phyloP scores from a whole-genome alignment of 176 grass and related monocot genomes.

The Eragrostis curvula region DNA sequence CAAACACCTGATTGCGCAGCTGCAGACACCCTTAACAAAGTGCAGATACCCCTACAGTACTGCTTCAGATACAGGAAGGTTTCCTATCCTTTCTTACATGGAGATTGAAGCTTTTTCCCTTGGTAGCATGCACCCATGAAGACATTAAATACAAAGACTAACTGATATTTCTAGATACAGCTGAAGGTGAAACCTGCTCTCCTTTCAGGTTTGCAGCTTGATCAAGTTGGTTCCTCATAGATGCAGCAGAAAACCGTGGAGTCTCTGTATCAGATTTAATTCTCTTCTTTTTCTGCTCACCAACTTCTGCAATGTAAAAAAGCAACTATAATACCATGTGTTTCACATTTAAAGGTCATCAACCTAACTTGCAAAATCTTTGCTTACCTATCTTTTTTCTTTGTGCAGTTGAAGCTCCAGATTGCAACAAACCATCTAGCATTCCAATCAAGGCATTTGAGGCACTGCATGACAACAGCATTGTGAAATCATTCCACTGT shows the following conservation, averaged over 20 bases:
- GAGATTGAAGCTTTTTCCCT: slow-evolving; percentile 29
- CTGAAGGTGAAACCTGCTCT: slow-evolving; percentile 80
- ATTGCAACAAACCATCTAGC: slow-evolving; percentile 77
- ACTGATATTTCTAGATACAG: slow-evolving; percentile 54
- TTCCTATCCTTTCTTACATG: slow-evolving; percentile 41
- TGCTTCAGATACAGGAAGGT: slow-evolving; percentile 38
- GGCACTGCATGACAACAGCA: slow-evolving; percentile 52
- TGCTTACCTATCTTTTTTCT: slow-evolving; percentile 91
- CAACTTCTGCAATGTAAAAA: slow-evolving; percentile 71
- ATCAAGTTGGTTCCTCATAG: slow-evolving; percentile 89
- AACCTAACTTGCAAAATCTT: slow-evolving; percentile 15
- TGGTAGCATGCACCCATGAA: slow-evolving; percentile 31
- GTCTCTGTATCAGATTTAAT: slow-evolving; percentile 81
- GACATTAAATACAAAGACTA: slow-evolving; percentile 56
- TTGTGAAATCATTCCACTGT: slow-evolving; percentile 17
- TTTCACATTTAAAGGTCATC: slow-evolving; percentile 15
- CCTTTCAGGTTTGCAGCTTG: slow-evolving; percentile 90
- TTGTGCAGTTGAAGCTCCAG: slow-evolving; percentile 67
- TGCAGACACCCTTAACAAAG: slow-evolving; percentile 34
- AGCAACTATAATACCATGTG: slow-evolving; percentile 36
- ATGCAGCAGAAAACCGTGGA: slow-evolving; percentile 64
- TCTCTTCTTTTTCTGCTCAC: slow-evolving; percentile 88
- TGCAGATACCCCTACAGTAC: slow-evolving; percentile 21
- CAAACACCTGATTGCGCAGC: not conserved
- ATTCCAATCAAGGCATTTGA: slow-evolving; percentile 59